A percentile compares a stretch with the other conserved stretches of the same genome.
Evolutionary conservation across 2,329 filamentous ascomycete genomes (phyloP).

Genomic region (Paecilomyces variotii): DNA sequence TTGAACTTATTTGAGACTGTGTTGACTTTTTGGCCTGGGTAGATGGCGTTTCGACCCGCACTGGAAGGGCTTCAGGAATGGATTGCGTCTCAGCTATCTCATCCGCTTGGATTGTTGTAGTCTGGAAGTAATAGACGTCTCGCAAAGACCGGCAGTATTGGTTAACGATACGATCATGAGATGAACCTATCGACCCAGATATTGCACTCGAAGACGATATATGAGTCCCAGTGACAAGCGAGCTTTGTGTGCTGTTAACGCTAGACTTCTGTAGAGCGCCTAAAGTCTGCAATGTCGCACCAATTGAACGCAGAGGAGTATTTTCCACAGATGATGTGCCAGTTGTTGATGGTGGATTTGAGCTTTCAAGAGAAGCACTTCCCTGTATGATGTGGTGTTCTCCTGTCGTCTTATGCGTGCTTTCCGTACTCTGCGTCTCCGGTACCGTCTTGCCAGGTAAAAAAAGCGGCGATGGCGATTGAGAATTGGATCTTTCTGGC

Average conservation of each 20-base stretch:
- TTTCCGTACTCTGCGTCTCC: slow-evolving; percentile 2
- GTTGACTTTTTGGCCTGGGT: background rate
- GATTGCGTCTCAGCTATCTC: slow-evolving; percentile 17
- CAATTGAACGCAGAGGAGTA: background rate
- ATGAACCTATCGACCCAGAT: background rate
- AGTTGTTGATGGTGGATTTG: background rate
- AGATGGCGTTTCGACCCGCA: slow-evolving; percentile 2
- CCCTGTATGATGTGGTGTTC: background rate
- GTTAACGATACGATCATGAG: background rate
- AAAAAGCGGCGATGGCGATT: background rate
- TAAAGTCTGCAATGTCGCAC: background rate
- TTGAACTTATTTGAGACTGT: background rate
- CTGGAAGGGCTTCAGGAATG: background rate
- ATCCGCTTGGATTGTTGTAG: background rate
- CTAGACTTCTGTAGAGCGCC: background rate
- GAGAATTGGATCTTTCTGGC: background rate
- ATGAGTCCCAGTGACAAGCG: background rate
- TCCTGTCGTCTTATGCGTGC: background rate
- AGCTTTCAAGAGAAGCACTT: slow-evolving; percentile 4
- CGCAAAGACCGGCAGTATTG: background rate
- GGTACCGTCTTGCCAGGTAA: background rate
- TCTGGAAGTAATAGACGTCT: background rate
- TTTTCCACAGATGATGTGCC: background rate
- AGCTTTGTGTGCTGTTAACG: background rate
- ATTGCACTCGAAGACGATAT: background rate